Conservation (phyloP, 495 filamentous ascomycete genomes). For the Xylaria grammica region DNA sequence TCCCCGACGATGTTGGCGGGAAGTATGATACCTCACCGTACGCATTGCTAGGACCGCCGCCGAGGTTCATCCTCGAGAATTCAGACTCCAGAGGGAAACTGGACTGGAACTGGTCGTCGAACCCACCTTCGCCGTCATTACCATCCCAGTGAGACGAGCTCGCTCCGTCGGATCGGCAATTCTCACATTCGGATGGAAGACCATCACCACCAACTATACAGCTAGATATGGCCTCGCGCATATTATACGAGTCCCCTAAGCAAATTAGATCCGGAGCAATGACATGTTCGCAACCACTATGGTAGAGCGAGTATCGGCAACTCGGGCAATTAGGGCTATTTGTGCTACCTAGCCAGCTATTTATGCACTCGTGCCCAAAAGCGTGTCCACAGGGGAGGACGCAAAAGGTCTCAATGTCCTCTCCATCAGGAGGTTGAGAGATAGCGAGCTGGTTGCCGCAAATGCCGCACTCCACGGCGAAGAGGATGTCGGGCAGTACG, state of each 20-base stretch:
- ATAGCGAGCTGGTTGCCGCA: slow-evolving; percentile 1
- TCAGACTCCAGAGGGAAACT: too few species aligned
- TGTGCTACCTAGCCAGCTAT: background rate
- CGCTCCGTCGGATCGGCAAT: background rate
- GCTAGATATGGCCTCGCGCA: background rate
- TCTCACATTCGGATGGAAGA: background rate
- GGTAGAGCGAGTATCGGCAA: background rate
- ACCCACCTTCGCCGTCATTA: background rate
- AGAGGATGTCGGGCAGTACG: background rate
- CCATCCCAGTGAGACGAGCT: background rate
- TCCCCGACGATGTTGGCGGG: too few species aligned
- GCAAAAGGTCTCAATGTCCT: background rate
- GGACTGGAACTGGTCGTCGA: too few species aligned
- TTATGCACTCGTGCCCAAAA: background rate
- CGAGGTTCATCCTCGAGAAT: too few species aligned
- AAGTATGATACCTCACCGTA: too few species aligned
- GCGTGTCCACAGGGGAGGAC: slow-evolving; percentile 14
- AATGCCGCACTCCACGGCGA: background rate
- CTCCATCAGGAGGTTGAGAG: background rate
- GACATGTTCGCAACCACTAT: background rate
- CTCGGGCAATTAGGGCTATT: background rate
- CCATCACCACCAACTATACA: background rate
- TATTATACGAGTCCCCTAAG: background rate
- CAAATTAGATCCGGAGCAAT: background rate
- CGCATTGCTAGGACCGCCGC: too few species aligned